Conservation (phyloP, 768 basidiomycete genomes). For the Boletus tylopilopsis region DNA sequence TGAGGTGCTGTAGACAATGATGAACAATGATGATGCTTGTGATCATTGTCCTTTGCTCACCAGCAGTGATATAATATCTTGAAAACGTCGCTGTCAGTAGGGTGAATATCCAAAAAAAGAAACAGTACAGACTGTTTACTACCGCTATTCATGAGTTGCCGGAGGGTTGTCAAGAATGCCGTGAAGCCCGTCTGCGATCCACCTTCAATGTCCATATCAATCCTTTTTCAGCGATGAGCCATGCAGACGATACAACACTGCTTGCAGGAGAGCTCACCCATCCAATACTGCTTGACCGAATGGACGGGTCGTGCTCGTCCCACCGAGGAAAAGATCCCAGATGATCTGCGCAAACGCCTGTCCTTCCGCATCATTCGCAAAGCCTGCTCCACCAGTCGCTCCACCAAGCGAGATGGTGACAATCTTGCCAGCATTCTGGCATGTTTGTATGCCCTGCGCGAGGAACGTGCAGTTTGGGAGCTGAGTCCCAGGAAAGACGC, state of each 20-base stretch:
- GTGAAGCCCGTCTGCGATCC: constrained; percentile 32
- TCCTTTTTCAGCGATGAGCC: constrained; percentile 13
- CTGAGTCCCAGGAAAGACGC: constrained; percentile 57
- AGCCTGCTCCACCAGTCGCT: constrained; percentile 59
- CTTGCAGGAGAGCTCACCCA: constrained; percentile 40
- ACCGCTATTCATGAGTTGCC: constrained; percentile 26
- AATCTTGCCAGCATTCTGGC: constrained; percentile 65
- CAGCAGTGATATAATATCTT: constrained; percentile 44
- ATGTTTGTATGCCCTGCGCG: constrained; percentile 57
- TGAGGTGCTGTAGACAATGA: constrained; percentile 30
- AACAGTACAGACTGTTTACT: constrained; percentile 20
- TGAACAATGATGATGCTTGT: not conserved
- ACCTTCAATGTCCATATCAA: constrained; percentile 50
- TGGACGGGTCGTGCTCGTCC: constrained; percentile 57
- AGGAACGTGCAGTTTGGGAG: constrained; percentile 62
- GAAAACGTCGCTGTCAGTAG: constrained; percentile 4
- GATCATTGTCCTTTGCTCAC: constrained; percentile 3
- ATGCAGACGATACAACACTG: not conserved
- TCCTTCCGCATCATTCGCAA: constrained; percentile 56
- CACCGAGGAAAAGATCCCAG: constrained; percentile 71
- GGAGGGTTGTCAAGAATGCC: constrained; percentile 31
- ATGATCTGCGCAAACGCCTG: constrained; percentile 59
- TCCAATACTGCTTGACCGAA: constrained; percentile 72
- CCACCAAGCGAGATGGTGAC: constrained; percentile 62
- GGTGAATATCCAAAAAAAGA: not conserved